These are phyloP conservation scores for Glonium stellatum DNA, from an alignment of 495 filamentous ascomycete species.

Conservation along the genomic window DNA sequence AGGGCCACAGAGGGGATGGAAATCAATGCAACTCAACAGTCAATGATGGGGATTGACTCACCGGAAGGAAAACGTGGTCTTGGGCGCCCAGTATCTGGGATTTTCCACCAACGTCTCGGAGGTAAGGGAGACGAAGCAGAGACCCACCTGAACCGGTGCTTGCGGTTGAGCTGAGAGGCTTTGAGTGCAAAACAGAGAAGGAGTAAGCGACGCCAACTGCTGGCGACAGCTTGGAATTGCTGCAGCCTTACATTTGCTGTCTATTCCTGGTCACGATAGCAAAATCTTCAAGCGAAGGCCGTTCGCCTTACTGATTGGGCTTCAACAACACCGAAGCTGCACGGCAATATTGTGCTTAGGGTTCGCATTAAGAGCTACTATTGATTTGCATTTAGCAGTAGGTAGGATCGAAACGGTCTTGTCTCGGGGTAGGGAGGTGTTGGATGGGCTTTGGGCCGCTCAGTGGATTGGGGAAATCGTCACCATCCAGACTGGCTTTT, in stretches of 20 bases:
- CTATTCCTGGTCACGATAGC: constrained; percentile 6
- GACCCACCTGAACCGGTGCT: background rate
- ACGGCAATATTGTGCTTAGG: constrained; percentile 5
- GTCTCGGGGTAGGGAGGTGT: constrained; percentile 7
- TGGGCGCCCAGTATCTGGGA: background rate
- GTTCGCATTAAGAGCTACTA: background rate
- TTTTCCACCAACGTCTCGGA: background rate
- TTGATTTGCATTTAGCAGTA: constrained; percentile 8
- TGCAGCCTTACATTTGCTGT: constrained; percentile 18
- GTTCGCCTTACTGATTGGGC: constrained; percentile 21
- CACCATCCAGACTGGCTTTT: background rate
- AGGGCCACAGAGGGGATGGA: background rate
- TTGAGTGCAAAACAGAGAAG: background rate
- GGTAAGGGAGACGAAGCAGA: background rate
- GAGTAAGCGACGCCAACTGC: background rate
- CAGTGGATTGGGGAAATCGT: constrained; percentile 11
- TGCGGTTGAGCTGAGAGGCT: background rate
- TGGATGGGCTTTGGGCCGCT: constrained; percentile 6
- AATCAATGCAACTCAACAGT: background rate
- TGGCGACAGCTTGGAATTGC: constrained; percentile 5
- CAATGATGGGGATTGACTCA: background rate
- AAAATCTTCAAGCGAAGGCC: background rate
- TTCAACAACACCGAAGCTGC: constrained; percentile 13
- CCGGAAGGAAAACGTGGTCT: background rate
- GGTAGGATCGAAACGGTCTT: constrained; percentile 1